Conservation (phyloP, 2,329 filamentous ascomycete species). For the Gliomastix tumulicola region DNA sequence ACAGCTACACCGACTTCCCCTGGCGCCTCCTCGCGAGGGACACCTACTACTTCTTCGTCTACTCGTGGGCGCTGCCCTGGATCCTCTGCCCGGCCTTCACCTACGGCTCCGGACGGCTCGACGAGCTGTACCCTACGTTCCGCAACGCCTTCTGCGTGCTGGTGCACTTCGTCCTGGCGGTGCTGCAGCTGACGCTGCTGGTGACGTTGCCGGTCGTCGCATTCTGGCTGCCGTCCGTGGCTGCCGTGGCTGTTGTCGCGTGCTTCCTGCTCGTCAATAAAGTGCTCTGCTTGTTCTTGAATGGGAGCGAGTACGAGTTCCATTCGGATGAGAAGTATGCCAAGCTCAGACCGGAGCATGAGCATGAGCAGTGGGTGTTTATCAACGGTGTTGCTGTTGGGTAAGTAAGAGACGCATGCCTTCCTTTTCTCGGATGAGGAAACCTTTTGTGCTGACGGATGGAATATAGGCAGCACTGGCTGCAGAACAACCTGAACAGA, state of each 20-base stretch:
- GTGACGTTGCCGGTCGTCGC: constrained; percentile 45
- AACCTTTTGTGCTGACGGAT: constrained; percentile 9
- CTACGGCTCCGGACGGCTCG: constrained; percentile 43
- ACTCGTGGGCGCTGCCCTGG: constrained; percentile 50
- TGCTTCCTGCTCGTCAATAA: constrained; percentile 43
- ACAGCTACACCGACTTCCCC: constrained; percentile 52
- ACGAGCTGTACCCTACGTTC: constrained; percentile 55
- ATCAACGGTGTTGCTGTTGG: constrained; percentile 64
- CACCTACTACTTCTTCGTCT: constrained; percentile 47
- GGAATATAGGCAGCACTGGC: constrained; percentile 49
- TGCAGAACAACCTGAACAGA: constrained; percentile 64
- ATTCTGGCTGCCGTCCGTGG: constrained; percentile 42
- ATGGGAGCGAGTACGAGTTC: constrained; percentile 42
- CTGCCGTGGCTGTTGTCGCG: constrained; percentile 22
- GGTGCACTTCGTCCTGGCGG: constrained; percentile 50
- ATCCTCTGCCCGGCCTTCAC: constrained; percentile 52
- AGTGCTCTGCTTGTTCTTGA: constrained; percentile 40
- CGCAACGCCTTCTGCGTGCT: constrained; percentile 50
- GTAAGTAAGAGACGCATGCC: constrained; percentile 27
- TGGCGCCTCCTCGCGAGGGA: constrained; percentile 44
- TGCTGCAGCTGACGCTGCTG: constrained; percentile 56
- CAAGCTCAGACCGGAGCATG: constrained; percentile 37
- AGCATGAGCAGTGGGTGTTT: constrained; percentile 71
- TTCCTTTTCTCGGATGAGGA: no score
- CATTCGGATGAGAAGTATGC: constrained; percentile 47